Evolutionary conservation across 768 basidiomycete genomes (phyloP).

Genomic region (Mrakia gelida): DNA sequence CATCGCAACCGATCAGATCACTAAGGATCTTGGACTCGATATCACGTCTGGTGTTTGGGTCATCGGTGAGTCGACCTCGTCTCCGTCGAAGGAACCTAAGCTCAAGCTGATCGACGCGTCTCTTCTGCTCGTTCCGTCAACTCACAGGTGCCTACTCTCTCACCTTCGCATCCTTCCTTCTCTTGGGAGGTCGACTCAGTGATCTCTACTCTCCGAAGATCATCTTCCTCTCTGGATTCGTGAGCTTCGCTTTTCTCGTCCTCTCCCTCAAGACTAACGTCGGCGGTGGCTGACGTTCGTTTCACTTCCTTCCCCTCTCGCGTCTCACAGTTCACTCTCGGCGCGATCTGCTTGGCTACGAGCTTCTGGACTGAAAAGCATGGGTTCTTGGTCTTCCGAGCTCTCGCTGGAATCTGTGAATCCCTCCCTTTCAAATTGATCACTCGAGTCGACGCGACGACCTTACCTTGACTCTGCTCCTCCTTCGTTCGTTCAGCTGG

Average conservation of each 20-base stretch:
- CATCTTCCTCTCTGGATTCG: slow-evolving; percentile 42
- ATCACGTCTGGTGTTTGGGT: background rate
- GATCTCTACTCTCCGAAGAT: slow-evolving; percentile 40
- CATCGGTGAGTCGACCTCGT: background rate
- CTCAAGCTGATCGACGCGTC: background rate
- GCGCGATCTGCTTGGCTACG: background rate
- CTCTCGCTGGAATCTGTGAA: slow-evolving; percentile 37
- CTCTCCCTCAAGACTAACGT: too few species aligned
- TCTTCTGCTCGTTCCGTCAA: background rate
- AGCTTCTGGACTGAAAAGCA: slow-evolving; percentile 36
- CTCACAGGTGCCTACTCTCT: slow-evolving; percentile 34
- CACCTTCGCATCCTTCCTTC: slow-evolving; percentile 29
- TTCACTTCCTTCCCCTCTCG: background rate
- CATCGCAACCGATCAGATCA: background rate
- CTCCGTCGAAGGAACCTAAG: background rate
- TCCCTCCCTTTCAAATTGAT: background rate
- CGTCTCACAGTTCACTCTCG: slow-evolving; percentile 38
- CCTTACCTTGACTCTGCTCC: background rate
- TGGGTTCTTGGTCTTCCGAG: slow-evolving; percentile 43
- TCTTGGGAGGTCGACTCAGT: slow-evolving; percentile 40
- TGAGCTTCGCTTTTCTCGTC: slow-evolving; percentile 35
- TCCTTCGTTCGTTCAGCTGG: slow-evolving; percentile 31
- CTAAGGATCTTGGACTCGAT: background rate
- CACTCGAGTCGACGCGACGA: background rate
- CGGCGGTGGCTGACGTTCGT: background rate